These are phyloP conservation scores for Paraconiothyrium sp. DNA, from an alignment of 2,329 filamentous ascomycete genomes.

Conservation along the genomic window DNA sequence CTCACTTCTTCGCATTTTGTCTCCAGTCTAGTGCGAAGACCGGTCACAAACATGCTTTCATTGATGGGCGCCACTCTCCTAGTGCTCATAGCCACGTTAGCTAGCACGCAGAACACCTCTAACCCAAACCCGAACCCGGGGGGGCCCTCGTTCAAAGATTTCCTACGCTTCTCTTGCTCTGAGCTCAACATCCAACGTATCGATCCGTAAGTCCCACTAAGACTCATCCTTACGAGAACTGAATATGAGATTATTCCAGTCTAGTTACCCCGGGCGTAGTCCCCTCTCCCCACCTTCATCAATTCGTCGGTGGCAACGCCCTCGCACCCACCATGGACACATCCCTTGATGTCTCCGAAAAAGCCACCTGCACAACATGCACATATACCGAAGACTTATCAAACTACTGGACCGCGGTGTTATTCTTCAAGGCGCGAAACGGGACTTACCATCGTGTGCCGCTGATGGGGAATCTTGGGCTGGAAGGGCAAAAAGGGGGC, in stretches of 20 bases:
- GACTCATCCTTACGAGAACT: neutral
- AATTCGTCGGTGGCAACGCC: conserved; percentile 26
- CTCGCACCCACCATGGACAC: conserved; percentile 20
- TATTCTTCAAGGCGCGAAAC: conserved; percentile 25
- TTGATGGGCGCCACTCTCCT: neutral
- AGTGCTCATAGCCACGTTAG: neutral
- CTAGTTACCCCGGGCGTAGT: conserved; percentile 34
- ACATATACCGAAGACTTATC: conserved; percentile 31
- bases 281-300: conserved; percentile 25
- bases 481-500: conserved; percentile 22
- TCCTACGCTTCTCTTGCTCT: conserved; percentile 22
- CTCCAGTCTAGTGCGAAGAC: neutral
- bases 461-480: conserved; percentile 20
- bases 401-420: conserved; percentile 28
- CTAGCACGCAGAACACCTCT: conserved; percentile 8
- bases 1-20: neutral
- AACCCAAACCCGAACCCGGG: neutral
- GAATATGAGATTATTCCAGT: neutral
- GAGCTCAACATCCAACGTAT: conserved; percentile 24
- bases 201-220: conserved; percentile 17
- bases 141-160: conserved; percentile 18
- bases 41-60: neutral
- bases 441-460: conserved; percentile 26
- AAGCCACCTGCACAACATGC: conserved; percentile 29
- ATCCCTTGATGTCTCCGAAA: conserved; percentile 16